phyloP scores from a whole-genome alignment of 805 yeast species.

The Kodamaea kakaduensis region DNA sequence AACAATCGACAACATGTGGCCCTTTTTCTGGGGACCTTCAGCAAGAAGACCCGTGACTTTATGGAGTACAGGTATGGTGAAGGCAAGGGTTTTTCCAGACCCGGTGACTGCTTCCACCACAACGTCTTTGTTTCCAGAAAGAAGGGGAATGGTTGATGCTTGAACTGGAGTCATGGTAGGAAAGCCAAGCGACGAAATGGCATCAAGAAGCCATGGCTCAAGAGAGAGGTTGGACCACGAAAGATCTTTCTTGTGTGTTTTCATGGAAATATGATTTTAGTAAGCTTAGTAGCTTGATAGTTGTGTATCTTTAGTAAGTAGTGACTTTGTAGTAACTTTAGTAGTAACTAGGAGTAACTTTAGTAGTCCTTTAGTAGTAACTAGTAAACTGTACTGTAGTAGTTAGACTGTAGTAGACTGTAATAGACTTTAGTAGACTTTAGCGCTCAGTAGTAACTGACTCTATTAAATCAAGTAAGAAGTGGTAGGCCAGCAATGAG shows the following conservation, averaged over 20 bases:
- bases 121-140: conserved; percentile 83
- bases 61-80: conserved; percentile 76
- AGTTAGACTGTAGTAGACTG: too few species aligned
- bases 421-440: too few species aligned
- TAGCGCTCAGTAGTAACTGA: too few species aligned
- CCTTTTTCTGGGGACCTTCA: conserved; percentile 44
- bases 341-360: too few species aligned
- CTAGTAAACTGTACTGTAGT: too few species aligned
- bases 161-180: conserved; percentile 93
- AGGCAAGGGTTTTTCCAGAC: conserved; percentile 95
- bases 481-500: too few species aligned
- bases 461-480: too few species aligned
- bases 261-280: conserved; percentile 15
- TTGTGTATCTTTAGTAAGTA: too few species aligned
- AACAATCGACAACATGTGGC: conserved; percentile 68
- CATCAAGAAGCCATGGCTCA: conserved; percentile 69
- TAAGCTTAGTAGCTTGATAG: too few species aligned
- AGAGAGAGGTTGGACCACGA: conserved; percentile 59
- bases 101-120: conserved; percentile 98
- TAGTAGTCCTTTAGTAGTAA: too few species aligned
- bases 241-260: conserved; percentile 39
- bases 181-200: conserved; percentile 71
- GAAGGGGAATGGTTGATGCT: conserved; percentile 87
- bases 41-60: conserved; percentile 42
- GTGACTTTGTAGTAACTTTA: too few species aligned